Conservation (phyloP, 305 asterid genomes). For the Solanum chacoense region DNA sequence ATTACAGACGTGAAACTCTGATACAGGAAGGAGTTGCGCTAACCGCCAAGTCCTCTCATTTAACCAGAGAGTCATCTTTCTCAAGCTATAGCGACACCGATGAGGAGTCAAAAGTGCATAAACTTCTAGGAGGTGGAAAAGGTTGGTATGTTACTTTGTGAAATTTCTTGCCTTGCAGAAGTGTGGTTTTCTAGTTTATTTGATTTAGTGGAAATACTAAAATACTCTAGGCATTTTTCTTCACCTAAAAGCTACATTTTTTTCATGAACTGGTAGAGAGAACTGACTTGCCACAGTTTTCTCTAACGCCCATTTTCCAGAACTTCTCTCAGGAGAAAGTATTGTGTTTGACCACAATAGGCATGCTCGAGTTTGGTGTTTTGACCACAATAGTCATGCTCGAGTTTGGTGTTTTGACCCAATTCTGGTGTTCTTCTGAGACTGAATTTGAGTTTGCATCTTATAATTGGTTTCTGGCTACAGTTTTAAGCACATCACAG, state of each 20-base stretch:
- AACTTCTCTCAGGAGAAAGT: neutral
- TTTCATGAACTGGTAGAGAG: neutral
- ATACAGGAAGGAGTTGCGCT: conserved; percentile 59
- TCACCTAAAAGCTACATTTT: neutral
- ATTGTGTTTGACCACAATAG: neutral
- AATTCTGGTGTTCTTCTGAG: neutral
- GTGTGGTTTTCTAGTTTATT: neutral
- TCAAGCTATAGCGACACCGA: conserved; percentile 24
- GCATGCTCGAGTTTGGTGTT: neutral
- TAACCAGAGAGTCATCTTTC: conserved; percentile 37
- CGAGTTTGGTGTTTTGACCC: neutral
- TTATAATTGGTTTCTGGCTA: neutral
- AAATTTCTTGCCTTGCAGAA: neutral
- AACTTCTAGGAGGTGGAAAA: conserved; percentile 68
- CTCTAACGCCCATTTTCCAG: neutral
- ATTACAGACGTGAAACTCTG: conserved; percentile 11
- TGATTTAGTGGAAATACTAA: neutral
- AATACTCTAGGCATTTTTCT: neutral
- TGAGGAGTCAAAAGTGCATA: conserved; percentile 61
- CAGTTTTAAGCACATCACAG: neutral
- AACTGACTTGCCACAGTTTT: neutral
- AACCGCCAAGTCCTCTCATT: conserved; percentile 53
- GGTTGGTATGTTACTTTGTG: conserved; percentile 31
- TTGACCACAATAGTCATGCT: neutral
- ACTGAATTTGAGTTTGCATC: neutral